phyloP scores from a whole-genome alignment of 2,329 filamentous ascomycete genomes.

The Lasiodiplodia sp. region DNA sequence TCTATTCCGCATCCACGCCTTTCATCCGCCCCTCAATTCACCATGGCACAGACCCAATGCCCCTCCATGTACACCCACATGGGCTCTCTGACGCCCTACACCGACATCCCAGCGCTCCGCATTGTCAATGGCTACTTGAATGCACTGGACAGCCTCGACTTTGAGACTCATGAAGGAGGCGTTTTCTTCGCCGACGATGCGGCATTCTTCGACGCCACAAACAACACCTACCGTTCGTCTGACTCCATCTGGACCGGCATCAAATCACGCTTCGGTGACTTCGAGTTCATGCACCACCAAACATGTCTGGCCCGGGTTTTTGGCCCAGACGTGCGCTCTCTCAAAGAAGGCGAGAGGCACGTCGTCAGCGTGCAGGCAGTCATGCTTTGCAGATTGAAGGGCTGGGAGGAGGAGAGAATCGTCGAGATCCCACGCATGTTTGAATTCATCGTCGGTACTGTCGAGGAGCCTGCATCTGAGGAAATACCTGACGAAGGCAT shows the following conservation, averaged over 20 bases:
- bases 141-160: constrained; percentile 20
- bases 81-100: constrained; percentile 12
- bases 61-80: constrained; percentile 23
- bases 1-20: neutral
- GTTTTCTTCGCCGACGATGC: constrained; percentile 19
- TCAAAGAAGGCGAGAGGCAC: constrained; percentile 1
- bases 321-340: constrained; percentile 4
- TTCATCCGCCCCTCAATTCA: neutral
- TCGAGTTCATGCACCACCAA: constrained; percentile 26
- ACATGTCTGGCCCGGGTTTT: constrained; percentile 20
- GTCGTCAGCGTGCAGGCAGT: constrained; percentile 24
- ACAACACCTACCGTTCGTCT: constrained; percentile 2
- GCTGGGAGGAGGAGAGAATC: constrained; percentile 27
- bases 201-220: constrained; percentile 11
- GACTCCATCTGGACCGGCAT: constrained; percentile 22
- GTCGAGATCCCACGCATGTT: constrained; percentile 25
- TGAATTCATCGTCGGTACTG: constrained; percentile 21
- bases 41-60: constrained; percentile 2
- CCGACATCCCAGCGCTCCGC: constrained; percentile 4
- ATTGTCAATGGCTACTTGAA: constrained; percentile 15
- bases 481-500: neutral
- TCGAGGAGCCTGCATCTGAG: neutral
- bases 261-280: constrained; percentile 5
- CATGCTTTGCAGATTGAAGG: constrained; percentile 24
- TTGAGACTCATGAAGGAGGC: neutral